These are phyloP conservation scores for Saprolegnia diclina DNA, from an alignment of 352 stramenopile species.

Conservation along the genomic window DNA sequence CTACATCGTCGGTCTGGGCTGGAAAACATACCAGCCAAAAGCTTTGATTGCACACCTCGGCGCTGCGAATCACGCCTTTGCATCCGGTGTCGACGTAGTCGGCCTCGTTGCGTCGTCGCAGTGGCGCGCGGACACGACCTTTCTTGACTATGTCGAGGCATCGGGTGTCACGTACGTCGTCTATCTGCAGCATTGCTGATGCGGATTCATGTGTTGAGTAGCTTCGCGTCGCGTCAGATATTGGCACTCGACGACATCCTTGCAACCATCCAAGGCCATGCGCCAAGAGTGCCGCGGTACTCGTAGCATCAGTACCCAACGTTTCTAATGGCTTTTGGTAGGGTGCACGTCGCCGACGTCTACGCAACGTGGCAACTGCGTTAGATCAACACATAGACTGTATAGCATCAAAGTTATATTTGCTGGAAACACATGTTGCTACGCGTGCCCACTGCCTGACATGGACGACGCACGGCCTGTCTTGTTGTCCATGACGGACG, in stretches of 20 bases:
- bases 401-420: too few species aligned
- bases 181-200: background rate
- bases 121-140: background rate
- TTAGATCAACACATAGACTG: too few species aligned
- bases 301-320: background rate
- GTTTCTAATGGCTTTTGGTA: background rate
- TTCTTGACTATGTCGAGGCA: background rate
- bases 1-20: conserved; percentile 43
- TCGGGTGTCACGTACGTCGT: background rate
- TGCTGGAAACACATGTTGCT: background rate
- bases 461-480: background rate
- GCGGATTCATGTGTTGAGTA: background rate
- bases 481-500: background rate
- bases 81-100: background rate
- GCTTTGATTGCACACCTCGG: background rate
- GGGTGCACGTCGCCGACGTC: background rate
- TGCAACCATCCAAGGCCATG: background rate
- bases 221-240: background rate
- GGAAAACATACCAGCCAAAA: conserved; percentile 8
- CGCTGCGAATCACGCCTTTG: conserved; percentile 5
- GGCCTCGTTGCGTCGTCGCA: background rate
- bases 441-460: background rate
- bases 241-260: background rate
- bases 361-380: background rate
- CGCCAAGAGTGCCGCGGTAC: background rate